These are phyloP conservation scores for Penicillium sp. DNA, from an alignment of 2,329 filamentous ascomycete species.

Conservation along the genomic window DNA sequence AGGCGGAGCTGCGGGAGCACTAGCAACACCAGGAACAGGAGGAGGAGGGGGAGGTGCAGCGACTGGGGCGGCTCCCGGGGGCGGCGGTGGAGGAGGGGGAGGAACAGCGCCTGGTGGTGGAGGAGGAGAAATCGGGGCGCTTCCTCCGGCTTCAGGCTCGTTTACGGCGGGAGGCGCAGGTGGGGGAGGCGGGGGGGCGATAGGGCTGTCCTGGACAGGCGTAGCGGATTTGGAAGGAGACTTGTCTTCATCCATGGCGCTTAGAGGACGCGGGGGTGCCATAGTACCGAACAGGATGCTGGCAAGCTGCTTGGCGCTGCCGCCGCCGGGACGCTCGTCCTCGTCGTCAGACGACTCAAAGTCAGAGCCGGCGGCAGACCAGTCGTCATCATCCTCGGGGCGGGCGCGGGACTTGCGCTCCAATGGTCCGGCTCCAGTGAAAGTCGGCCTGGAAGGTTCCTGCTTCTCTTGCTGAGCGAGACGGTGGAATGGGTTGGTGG, in stretches of 20 bases:
- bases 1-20: conserved; percentile 36
- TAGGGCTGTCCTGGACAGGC: conserved; percentile 41
- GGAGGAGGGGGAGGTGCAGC: conserved; percentile 46
- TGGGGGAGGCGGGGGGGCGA: conserved; percentile 45
- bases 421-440: conserved; percentile 48
- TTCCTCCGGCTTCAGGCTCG: conserved; percentile 5
- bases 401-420: conserved; percentile 51
- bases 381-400: conserved; percentile 67
- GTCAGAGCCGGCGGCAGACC: conserved; percentile 74
- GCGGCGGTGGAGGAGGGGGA: conserved; percentile 35
- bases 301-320: conserved; percentile 83
- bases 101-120: conserved; percentile 27
- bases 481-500: conserved; percentile 96
- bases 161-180: conserved; percentile 41
- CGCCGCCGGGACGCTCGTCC: conserved; percentile 72
- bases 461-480: conserved; percentile 61
- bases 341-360: conserved; percentile 67
- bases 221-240: conserved; percentile 30
- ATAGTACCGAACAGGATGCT: conserved; percentile 96
- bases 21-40: conserved; percentile 25
- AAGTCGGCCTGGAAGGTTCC: conserved; percentile 48
- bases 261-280: conserved; percentile 84
- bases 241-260: conserved; percentile 64
- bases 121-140: conserved; percentile 18
- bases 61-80: conserved; percentile 34